Evolutionary conservation across 805 yeast species (phyloP).

Genomic region (Suhomyces sp.): DNA sequence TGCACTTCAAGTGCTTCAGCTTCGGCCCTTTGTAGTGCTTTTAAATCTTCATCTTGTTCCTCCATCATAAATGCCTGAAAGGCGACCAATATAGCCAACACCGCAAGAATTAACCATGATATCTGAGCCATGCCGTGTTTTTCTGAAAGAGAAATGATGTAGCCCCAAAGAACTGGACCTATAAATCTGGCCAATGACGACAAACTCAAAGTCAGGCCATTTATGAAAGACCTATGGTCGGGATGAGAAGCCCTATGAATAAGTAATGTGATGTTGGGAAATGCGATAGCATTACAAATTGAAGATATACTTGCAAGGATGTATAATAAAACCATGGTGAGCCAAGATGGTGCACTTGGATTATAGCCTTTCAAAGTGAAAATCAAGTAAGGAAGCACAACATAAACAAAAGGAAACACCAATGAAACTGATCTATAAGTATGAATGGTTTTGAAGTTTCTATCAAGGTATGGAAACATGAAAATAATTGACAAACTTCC

Average conservation of each 20-base stretch:
- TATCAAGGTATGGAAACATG: constrained; percentile 52
- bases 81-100: constrained; percentile 19
- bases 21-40: not conserved
- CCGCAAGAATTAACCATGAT: constrained; percentile 32
- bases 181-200: constrained; percentile 55
- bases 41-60: constrained; percentile 25
- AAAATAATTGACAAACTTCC: constrained; percentile 52
- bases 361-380: constrained; percentile 40
- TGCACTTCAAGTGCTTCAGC: too few species aligned
- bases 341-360: constrained; percentile 23
- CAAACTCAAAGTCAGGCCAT: constrained; percentile 55
- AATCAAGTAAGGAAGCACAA: constrained; percentile 47
- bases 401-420: constrained; percentile 46
- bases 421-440: constrained; percentile 42
- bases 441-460: constrained; percentile 44
- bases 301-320: constrained; percentile 23
- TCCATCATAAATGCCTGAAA: constrained; percentile 24
- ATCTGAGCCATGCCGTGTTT: constrained; percentile 22
- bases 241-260: constrained; percentile 56
- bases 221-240: constrained; percentile 56
- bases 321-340: constrained; percentile 26
- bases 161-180: constrained; percentile 61
- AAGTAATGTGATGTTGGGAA: constrained; percentile 53
- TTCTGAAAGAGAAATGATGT: constrained; percentile 31
- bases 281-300: constrained; percentile 45